Base-by-base conservation (phyloP, 1,139 yeast genomes). In the Suhomyces taliae region DNA sequence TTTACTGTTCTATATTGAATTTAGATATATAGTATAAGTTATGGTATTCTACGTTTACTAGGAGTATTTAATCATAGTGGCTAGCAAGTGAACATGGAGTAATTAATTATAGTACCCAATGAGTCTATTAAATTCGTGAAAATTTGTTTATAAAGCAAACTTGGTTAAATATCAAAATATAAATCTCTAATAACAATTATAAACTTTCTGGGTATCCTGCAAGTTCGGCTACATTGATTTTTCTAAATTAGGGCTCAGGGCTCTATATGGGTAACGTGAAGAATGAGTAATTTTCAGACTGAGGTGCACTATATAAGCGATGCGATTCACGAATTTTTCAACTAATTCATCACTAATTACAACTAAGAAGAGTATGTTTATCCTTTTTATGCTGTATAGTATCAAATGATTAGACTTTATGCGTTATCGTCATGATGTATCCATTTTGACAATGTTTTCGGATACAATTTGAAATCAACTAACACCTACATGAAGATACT, bases 401-500 rank as follows among this genome's bases (percentile, higher is more conserved):
- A 50, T 51, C 50, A 52, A 15, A 55, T 56, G 59, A 57, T 57
- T 55, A 55, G 47, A 49, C 41, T 42, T 9, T 52, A 64, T 70
- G 76, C 76, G 76, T 70, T 70, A 70, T 70, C 74, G 74, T 70
- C 76, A 69, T 70, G 74, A 70, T 61, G 60, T 54, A 53, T 60
- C 69, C 65, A 51, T 53, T 58, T 52, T 54, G 52, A 60, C 67
- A 61, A 64, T 60, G 70, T 62, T 65, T 65, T 58, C 44, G 65
- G 72, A 60, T 54, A 57, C 51, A 60, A 63, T 40, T 51, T 66
- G 76, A 70, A 70, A 70, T 70, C 72, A 70, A 57, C 73, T 54
- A 70, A 70, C 75, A 70, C 74, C 66, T 54, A 63, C 55, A 70
- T 70, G 75, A 70, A 54, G 59, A 55, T 54, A 29, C 43, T 36